Conservation (phyloP, 139 green algal species). For the Tetradesmus lagerheimii region DNA sequence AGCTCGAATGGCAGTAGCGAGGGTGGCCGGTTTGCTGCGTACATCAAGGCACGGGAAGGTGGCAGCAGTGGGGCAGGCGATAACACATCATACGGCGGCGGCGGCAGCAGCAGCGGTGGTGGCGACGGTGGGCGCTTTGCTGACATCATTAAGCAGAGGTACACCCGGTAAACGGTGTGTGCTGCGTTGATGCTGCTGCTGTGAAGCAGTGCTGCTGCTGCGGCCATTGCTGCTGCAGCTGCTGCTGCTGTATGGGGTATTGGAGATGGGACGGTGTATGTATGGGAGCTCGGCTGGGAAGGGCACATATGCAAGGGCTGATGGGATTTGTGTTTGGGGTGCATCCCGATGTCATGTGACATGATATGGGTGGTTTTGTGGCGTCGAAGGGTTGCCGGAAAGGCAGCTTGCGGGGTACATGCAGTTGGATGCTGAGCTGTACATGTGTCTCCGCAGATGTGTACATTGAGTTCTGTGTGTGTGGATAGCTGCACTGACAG, state of each 20-base stretch:
- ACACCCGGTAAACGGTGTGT: not conserved
- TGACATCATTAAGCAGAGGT: conserved; percentile 5
- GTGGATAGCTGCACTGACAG: too few relatives aligned
- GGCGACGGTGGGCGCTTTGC: not conserved
- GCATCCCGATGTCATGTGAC: too few relatives aligned
- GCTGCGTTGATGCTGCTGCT: not conserved
- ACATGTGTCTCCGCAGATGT: too few relatives aligned
- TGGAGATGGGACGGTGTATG: too few relatives aligned
- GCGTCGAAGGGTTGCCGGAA: too few relatives aligned
- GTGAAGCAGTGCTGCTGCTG: not conserved
- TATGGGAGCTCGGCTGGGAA: too few relatives aligned
- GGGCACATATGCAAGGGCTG: too few relatives aligned
- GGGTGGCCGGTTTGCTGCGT: conserved; percentile 28
- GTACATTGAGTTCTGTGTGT: too few relatives aligned
- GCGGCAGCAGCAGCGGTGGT: not conserved
- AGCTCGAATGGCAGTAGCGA: not conserved
- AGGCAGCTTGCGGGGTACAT: too few relatives aligned
- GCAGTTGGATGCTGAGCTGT: too few relatives aligned
- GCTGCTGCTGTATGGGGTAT: not conserved
- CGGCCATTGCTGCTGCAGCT: not conserved
- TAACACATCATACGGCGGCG: not conserved
- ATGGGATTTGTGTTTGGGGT: too few relatives aligned
- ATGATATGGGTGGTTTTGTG: too few relatives aligned
- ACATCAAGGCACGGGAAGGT: not conserved
- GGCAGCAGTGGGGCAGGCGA: not conserved